Evolutionary conservation across 257 asterid genomes (phyloP).

Genomic region (Paraleonurus japonicus): DNA sequence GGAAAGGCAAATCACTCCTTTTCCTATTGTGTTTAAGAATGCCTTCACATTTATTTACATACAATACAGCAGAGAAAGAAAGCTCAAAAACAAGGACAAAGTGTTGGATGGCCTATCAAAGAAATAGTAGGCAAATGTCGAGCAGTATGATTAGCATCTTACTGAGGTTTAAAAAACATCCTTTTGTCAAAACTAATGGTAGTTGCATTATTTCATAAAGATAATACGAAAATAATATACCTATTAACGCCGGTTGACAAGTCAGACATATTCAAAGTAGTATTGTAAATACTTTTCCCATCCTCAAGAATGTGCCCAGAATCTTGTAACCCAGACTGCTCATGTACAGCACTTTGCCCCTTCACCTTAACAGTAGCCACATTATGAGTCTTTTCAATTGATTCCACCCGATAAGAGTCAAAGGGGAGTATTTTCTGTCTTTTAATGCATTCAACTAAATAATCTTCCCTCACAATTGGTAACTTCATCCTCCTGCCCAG

Average conservation of each 20-base stretch:
- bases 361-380: constrained; percentile 84
- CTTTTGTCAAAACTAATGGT: background rate
- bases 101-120: background rate
- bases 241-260: constrained; percentile 88
- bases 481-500: constrained; percentile 80
- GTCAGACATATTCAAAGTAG: constrained; percentile 89
- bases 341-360: constrained; percentile 95
- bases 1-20: background rate
- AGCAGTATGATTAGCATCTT: background rate
- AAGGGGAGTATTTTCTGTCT: constrained; percentile 81
- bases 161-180: background rate
- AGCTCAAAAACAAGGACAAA: background rate
- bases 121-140: background rate
- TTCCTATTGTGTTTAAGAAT: background rate
- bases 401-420: constrained; percentile 63
- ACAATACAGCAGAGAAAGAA: background rate
- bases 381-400: constrained; percentile 49
- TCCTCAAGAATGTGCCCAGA: constrained; percentile 94
- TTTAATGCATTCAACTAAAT: constrained; percentile 68
- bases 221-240: constrained; percentile 37
- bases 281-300: constrained; percentile 77
- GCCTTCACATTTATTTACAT: background rate
- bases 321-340: constrained; percentile 87
- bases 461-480: constrained; percentile 84
- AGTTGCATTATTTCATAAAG: constrained; percentile 9